Evolutionary conservation across 768 basidiomycete species (phyloP), one percentile per base, ranked within the genome.

Genomic region (Chalciporus pseudorubinellus): DNA sequence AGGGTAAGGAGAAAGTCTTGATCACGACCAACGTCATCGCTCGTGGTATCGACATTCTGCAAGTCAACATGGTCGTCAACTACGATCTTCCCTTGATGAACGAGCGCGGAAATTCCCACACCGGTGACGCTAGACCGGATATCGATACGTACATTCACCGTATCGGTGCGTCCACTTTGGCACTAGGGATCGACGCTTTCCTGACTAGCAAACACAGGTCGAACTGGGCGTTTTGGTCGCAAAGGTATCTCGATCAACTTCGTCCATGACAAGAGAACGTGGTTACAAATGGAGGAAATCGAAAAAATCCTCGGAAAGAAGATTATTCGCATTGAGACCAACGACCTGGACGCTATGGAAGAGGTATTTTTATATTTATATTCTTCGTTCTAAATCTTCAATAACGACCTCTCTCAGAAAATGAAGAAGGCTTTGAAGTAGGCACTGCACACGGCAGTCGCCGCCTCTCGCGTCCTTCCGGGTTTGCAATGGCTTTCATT

Each of bases 61-160:
- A 98, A 74, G 97, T 99, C 61, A 99, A 98, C 77, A 94, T 99
- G 94, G 95, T 98, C n/a, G 93, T 99, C 70, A 98, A 98, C 73
- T 99, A 98, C 65, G 95, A 98, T 65, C 79, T 97, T 22, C 94
- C 95, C 0, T 73, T 93, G 41, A 83, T 90, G 80, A 86, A 83
- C 58, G 88, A 90, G 61, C 83, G 87, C 13, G 71, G 60, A 48
- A 69, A 65, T 58, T 64, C 56, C 44, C 74, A 63, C 56, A 65
- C 58, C 3, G 69, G 66, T 20, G 86, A 89, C 55, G 78, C 69
- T 59, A 75, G 72, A 52, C 92, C 93, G 0, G 97, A 99, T 66
- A 78, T 94, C 41, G 97, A 98, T 75, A 98, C 95, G 1, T 99
- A 99, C 67, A 87, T 98, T 41, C 97, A 99, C 71, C 86, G 97